Base-by-base conservation (phyloP, 2,329 filamentous ascomycete species). In the Penicillium sp. region DNA sequence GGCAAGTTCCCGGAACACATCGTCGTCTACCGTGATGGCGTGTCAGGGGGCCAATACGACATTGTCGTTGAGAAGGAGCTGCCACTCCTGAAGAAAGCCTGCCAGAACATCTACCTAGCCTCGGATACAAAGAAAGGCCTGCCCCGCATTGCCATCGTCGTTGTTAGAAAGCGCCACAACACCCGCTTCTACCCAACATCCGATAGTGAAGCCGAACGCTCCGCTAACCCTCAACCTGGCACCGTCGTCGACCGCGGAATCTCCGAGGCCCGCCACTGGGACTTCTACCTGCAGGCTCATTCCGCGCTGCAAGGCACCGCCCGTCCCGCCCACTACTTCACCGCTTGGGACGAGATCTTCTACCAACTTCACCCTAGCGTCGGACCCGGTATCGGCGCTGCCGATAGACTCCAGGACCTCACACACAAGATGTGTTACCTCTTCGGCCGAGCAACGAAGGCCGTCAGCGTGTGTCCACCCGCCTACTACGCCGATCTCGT, bases 91-190 rank as follows among this genome's bases (percentile, higher is more conserved):
- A 61, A 83, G 5, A 68, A 74, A 7, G 88, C 88, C 0, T 91
- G 86, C 64, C 58, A 69, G 2, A 64, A 72, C 26, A 46, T 76
- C 0, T 91, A 88, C 60, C 74, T 78, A 0, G 70, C 73, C 0
- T 63, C 69, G 4, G 62, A 66, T 1, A 76, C 73, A 11, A 75
- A 77, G 44, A 66, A 70, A 3, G 66, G 64, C 0, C 59, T 74
- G 2, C 86, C 88, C 0, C 81, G 78, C 37, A 75, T 95, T 8
- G 77, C 85, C 0, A 78, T 95, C 43, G 73, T 95, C 34, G 77
- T 95, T 3, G 90, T 90, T 0, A 89, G 90, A 29, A 96, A 96
- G 71, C 80, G 90, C 1, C 90, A 96, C 57, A 85, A 95, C 59
- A 94, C 88, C 0, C 82, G 90, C 0, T 94, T 96, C 69, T 95